Percentiles rank a stretch among this genome's conserved stretches.
Conservation (phyloP, 805 yeast species). For the Candida suzukii region DNA sequence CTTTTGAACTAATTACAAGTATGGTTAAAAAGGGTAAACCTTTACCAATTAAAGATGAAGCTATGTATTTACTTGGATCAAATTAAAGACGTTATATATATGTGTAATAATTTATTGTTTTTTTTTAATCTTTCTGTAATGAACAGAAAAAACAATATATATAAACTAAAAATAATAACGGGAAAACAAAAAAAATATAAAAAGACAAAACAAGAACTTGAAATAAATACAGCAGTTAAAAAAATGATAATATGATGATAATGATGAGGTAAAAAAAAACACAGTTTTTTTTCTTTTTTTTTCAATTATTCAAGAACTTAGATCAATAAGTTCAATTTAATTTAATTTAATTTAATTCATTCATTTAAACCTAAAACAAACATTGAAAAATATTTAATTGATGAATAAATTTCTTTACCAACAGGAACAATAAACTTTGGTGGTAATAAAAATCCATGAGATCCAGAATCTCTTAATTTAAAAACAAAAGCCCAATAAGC, state of each 20-base stretch:
- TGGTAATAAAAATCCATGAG: conserved; percentile 78
- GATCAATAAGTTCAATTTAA: not conserved
- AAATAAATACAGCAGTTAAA: too few relatives aligned
- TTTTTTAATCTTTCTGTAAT: not conserved
- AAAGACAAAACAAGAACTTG: too few relatives aligned
- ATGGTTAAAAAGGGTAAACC: conserved; percentile 54
- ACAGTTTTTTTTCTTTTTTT: too few relatives aligned
- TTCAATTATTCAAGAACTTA: not conserved
- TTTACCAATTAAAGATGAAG: conserved; percentile 5
- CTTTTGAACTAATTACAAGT: conserved; percentile 61
- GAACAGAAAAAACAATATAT: not conserved
- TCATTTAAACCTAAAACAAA: conserved; percentile 31
- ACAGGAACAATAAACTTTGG: conserved; percentile 63
- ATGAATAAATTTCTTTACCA: conserved; percentile 65
- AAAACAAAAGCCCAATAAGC: conserved; percentile 83
- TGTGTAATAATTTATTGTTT: too few relatives aligned
- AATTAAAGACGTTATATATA: too few relatives aligned
- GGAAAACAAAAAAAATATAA: too few relatives aligned
- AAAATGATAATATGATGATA: too few relatives aligned
- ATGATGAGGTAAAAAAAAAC: too few relatives aligned
- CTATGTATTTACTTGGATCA: not conserved
- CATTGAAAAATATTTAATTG: conserved; percentile 59
- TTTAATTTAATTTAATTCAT: not conserved
- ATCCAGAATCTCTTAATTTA: conserved; percentile 75
- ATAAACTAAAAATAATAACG: too few relatives aligned